Conservation (phyloP, 345 rosid genomes). For the Lenwebbia sp. region DNA sequence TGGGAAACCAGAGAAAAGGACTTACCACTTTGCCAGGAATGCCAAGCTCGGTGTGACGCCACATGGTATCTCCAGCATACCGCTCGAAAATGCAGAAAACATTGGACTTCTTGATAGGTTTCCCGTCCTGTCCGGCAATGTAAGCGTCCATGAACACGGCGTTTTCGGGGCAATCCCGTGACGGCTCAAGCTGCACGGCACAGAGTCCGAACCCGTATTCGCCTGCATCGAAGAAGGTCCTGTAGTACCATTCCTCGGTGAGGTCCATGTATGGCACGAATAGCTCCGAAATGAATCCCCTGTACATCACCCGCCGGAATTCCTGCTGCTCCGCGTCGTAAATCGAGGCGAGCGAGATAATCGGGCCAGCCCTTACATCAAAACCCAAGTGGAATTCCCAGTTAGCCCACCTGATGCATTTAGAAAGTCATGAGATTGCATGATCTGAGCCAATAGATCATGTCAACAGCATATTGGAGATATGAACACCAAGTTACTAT, state of each 20-base stretch:
- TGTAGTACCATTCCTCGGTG: constrained; percentile 63
- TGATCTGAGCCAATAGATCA: not conserved
- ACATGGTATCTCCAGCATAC: constrained; percentile 42
- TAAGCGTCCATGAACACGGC: constrained; percentile 50
- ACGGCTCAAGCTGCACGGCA: constrained; percentile 41
- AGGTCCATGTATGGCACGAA: constrained; percentile 88
- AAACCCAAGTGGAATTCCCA: constrained; percentile 81
- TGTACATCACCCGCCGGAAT: constrained; percentile 37
- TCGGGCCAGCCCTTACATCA: constrained; percentile 42
- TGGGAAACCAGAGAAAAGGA: not conserved
- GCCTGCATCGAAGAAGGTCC: constrained; percentile 69
- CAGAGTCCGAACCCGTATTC: constrained; percentile 73
- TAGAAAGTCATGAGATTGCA: not conserved
- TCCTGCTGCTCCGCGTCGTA: constrained; percentile 22
- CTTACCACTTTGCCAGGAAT: constrained; percentile 69
- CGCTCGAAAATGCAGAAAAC: constrained; percentile 63
- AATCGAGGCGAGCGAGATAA: constrained; percentile 55
- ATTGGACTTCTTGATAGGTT: constrained; percentile 28
- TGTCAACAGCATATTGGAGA: not conserved
- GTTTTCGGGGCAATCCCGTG: constrained; percentile 54
- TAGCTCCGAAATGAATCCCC: constrained; percentile 68
- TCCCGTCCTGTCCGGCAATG: constrained; percentile 49
- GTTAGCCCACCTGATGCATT: constrained; percentile 39
- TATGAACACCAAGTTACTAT: not conserved
- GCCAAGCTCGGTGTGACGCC: constrained; percentile 63